Conservation (phyloP, 2,329 filamentous ascomycete species). For the Zarea fungicola region DNA sequence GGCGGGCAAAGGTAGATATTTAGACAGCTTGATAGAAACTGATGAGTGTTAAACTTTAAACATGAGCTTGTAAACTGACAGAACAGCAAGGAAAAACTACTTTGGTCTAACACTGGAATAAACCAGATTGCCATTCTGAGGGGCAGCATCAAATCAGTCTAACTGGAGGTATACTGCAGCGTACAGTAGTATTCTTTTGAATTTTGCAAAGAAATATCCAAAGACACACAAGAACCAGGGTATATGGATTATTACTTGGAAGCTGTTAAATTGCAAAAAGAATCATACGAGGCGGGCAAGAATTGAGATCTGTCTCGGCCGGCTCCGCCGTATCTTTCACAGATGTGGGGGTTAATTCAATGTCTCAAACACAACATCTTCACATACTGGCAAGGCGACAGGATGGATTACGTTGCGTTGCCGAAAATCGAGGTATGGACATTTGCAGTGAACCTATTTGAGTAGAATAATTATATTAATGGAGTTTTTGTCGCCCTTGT, state of each 20-base stretch:
- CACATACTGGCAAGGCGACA: not conserved
- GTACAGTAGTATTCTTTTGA: not conserved
- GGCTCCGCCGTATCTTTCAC: not conserved
- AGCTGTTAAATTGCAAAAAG: not conserved
- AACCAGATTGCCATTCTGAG: no score
- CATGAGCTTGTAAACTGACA: not conserved
- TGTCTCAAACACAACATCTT: no score
- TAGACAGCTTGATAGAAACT: no score
- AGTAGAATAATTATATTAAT: no score
- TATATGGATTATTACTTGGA: not conserved
- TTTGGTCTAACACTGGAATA: no score
- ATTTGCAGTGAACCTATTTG: no score
- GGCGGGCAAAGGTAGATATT: no score
- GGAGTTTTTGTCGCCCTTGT: no score
- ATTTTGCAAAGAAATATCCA: no score
- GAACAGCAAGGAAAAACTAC: not conserved
- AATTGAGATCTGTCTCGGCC: not conserved
- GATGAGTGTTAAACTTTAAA: no score
- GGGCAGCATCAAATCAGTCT: no score
- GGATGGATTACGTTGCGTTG: conserved; percentile 43
- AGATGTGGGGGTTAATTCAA: not conserved
- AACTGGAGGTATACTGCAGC: not conserved
- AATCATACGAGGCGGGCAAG: no score
- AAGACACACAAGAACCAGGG: not conserved
- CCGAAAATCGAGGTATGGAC: conserved; percentile 52